A percentile compares a stretch with the other conserved stretches of the same genome.
Conservation (phyloP, 805 yeast genomes). For the Grigorovia transvaalensis region DNA sequence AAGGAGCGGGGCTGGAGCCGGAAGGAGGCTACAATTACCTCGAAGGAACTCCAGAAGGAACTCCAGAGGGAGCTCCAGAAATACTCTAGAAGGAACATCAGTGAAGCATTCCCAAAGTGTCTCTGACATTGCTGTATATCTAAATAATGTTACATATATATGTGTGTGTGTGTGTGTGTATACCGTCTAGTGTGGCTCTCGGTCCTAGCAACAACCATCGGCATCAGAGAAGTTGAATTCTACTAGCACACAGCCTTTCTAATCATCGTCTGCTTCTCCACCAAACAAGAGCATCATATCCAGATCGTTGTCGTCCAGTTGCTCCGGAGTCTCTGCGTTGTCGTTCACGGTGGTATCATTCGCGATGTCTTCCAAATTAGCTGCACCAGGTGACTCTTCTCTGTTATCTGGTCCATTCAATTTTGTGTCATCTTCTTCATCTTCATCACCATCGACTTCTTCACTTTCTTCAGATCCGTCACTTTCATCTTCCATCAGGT, state of each 20-base stretch:
- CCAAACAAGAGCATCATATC: slow-evolving; percentile 32
- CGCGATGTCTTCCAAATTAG: slow-evolving; percentile 12
- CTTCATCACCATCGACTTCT: slow-evolving; percentile 27
- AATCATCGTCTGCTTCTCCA: slow-evolving; percentile 20
- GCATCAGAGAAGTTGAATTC: too few relatives aligned
- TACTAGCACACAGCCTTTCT: neutral
- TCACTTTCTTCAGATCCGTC: slow-evolving; percentile 27
- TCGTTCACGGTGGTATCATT: slow-evolving; percentile 14
- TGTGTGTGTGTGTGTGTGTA: neutral
- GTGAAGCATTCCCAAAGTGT: too few relatives aligned
- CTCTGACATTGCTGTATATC: neutral
- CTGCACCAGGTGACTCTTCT: slow-evolving; percentile 23
- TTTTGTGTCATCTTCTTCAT: slow-evolving; percentile 27
- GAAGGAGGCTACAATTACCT: too few relatives aligned
- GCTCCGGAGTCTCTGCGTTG: slow-evolving; percentile 12
- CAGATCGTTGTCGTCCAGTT: slow-evolving; percentile 28
- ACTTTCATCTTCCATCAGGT: slow-evolving; percentile 25
- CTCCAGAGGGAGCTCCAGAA: too few relatives aligned
- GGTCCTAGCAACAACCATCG: too few relatives aligned
- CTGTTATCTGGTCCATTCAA: slow-evolving; percentile 22
- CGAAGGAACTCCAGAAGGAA: too few relatives aligned
- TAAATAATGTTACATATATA: neutral
- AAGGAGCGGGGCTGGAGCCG: too few relatives aligned
- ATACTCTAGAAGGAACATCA: too few relatives aligned
- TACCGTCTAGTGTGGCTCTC: neutral